A percentile compares a stretch with the other conserved stretches of the same genome.
phyloP scores from a whole-genome alignment of 495 filamentous ascomycete genomes.

The Penicillium pancosmium region DNA sequence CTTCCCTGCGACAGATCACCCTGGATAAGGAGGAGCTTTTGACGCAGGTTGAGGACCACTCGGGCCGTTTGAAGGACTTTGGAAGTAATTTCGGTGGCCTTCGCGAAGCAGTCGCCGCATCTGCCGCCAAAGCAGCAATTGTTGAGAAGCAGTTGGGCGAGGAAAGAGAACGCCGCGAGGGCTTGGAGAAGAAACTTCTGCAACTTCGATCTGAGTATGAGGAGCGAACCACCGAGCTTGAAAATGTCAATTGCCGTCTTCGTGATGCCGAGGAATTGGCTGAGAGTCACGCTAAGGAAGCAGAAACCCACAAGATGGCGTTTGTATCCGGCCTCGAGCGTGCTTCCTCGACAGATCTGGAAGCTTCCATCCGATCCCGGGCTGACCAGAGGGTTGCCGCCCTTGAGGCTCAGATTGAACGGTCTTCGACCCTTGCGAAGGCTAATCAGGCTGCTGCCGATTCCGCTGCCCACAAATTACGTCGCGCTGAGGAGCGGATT shows the following conservation, averaged over 20 bases:
- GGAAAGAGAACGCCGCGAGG: slow-evolving; percentile 74
- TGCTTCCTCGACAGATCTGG: slow-evolving; percentile 47
- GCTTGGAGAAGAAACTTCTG: slow-evolving; percentile 74
- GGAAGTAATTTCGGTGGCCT: slow-evolving; percentile 72
- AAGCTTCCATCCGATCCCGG: slow-evolving; percentile 52
- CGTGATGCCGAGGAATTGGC: slow-evolving; percentile 88
- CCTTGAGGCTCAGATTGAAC: slow-evolving; percentile 77
- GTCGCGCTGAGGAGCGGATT: slow-evolving; percentile 92
- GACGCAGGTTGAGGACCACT: slow-evolving; percentile 66
- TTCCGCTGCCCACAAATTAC: slow-evolving; percentile 80
- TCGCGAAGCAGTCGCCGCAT: slow-evolving; percentile 76
- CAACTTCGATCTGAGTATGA: slow-evolving; percentile 87
- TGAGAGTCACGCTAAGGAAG: slow-evolving; percentile 86
- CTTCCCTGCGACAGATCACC: slow-evolving; percentile 68
- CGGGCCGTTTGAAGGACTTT: slow-evolving; percentile 69
- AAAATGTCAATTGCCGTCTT: slow-evolving; percentile 69
- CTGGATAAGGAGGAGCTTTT: slow-evolving; percentile 84
- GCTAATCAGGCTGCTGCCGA: slow-evolving; percentile 93
- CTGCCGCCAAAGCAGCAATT: slow-evolving; percentile 69
- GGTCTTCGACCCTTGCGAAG: slow-evolving; percentile 76
- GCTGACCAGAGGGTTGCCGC: slow-evolving; percentile 75
- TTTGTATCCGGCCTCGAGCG: slow-evolving; percentile 81
- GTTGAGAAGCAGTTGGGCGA: slow-evolving; percentile 85
- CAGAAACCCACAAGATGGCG: slow-evolving; percentile 79
- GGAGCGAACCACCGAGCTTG: slow-evolving; percentile 77